These are phyloP conservation scores for Clathrus columnatus DNA, from an alignment of 768 basidiomycete species.

Conservation along the genomic window DNA sequence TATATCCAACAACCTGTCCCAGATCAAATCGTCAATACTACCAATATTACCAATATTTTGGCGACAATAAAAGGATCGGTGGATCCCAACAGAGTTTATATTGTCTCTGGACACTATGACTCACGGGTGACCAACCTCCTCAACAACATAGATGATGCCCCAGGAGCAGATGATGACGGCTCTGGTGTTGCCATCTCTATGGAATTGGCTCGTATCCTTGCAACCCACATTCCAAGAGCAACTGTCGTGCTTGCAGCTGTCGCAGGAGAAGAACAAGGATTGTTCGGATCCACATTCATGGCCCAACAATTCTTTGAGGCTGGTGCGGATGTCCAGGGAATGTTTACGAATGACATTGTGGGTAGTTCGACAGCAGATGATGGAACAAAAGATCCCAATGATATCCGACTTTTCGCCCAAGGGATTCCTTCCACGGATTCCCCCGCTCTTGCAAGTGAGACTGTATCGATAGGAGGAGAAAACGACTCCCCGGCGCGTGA, in stretches of 20 bases:
- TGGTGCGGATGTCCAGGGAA: conserved; percentile 44
- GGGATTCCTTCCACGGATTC: conserved; percentile 41
- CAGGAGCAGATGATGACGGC: conserved; percentile 47
- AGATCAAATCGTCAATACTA: conserved; percentile 31
- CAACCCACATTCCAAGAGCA: conserved; percentile 34
- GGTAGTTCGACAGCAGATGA: conserved; percentile 43
- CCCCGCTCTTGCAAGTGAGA: conserved; percentile 25
- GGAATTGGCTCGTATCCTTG: conserved; percentile 44
- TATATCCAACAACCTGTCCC: conserved; percentile 33
- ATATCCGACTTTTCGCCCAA: conserved; percentile 43
- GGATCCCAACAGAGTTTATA: conserved; percentile 42
- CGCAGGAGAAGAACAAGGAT: conserved; percentile 43
- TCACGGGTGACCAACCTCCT: conserved; percentile 32
- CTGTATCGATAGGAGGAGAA: conserved; percentile 40
- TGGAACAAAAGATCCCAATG: conserved; percentile 36
- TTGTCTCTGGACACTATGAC: conserved; percentile 50
- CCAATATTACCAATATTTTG: conserved; percentile 42
- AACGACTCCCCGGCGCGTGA: conserved; percentile 46
- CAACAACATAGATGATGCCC: conserved; percentile 30
- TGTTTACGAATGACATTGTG: conserved; percentile 52
- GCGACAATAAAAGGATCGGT: conserved; percentile 40
- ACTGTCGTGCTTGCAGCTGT: conserved; percentile 47
- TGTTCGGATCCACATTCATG: conserved; percentile 40
- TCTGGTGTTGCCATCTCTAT: conserved; percentile 47
- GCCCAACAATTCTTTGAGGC: conserved; percentile 34